Base-by-base conservation (phyloP, 805 yeast species). In the Blastobotrys robertii region DNA sequence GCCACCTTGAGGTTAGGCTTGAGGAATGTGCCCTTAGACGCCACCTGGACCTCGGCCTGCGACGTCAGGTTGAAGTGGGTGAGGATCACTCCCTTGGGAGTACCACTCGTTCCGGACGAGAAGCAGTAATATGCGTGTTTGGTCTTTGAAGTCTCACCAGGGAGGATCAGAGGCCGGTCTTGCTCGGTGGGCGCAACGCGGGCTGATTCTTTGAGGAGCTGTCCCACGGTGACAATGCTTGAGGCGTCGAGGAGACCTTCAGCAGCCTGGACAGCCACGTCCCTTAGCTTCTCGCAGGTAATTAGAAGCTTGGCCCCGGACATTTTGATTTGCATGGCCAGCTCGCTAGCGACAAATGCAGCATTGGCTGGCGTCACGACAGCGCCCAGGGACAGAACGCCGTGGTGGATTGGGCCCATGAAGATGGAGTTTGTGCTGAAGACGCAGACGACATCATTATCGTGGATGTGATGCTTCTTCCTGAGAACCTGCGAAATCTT, bases 61-160 rank as follows among this genome's bases (percentile, higher is more conserved):
- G 68, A 57, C 13, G 63, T 65, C 13, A 73, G 66, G 45, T 74
- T 76, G 37, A 55, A 57, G 49, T 81, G 85, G 28, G 73, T 69
- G 48, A 80, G 61, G 22, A 76, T 75, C 30, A 79, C 88, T 54
- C 88, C 88, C 62, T 81, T 81, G 45, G 87, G 85, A 31, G 74
- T 72, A 46, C 87, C 86, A 5, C 54, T 46, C 9, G 59, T 54
- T 9, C 60, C 60, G 7, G 57, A 52, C 11, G 58, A 50, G 44
- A 50, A 56, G 43, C 59, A 53, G 29, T 53, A 49, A 38, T 53
- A 56, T 13, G 60, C 60, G 16, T 48, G 44, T 30, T 46, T 42
- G 3, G 36, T 25, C 32, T 28, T 30, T 11, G 41, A 31, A 19
- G 31, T 12, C 14, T 41, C 10, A 30, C 11, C 35, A 8, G 28